Percentiles rank a stretch among this genome's conserved stretches.
These are phyloP conservation scores for Neurospora sp. DNA, from an alignment of 495 filamentous ascomycete species.

Conservation along the genomic window DNA sequence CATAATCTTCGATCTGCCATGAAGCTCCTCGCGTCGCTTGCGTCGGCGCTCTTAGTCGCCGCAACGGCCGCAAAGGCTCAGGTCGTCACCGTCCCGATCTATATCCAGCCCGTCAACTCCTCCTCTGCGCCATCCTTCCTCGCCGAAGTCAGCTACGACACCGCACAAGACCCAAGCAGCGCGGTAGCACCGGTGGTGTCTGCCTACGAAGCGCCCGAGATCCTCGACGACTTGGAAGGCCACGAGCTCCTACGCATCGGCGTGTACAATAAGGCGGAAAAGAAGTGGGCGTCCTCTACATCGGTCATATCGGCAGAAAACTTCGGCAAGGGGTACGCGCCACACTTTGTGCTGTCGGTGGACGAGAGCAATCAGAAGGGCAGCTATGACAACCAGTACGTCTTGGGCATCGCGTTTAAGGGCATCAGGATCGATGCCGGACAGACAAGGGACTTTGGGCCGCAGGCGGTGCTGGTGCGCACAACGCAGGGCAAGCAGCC, in stretches of 20 bases:
- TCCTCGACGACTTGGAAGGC: conserved; percentile 21
- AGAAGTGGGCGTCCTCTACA: conserved; percentile 37
- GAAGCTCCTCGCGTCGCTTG: conserved; percentile 1
- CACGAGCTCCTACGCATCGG: conserved; percentile 38
- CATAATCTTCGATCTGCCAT: background rate
- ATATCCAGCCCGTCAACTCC: conserved; percentile 33
- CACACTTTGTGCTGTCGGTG: conserved; percentile 37
- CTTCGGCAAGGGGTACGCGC: conserved; percentile 45
- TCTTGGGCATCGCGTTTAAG: conserved; percentile 30
- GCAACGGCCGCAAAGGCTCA: conserved; percentile 11
- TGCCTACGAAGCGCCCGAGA: conserved; percentile 39
- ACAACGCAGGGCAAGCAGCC: conserved; percentile 42
- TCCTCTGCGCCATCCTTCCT: conserved; percentile 28
- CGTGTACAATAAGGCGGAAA: conserved; percentile 30
- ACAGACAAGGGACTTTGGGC: conserved; percentile 45
- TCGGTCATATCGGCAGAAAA: conserved; percentile 36
- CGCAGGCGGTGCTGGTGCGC: conserved; percentile 42
- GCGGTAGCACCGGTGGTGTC: conserved; percentile 22
- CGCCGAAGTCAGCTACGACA: conserved; percentile 38
- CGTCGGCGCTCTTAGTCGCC: conserved; percentile 22
- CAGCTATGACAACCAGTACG: conserved; percentile 10
- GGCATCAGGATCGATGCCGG: conserved; percentile 44
- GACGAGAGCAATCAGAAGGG: conserved; percentile 18
- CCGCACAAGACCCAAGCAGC: conserved; percentile 4
- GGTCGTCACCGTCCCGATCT: conserved; percentile 28